Conservation (phyloP, 371 early-diverging fungal species). For the Rhizopus stolonifer region DNA sequence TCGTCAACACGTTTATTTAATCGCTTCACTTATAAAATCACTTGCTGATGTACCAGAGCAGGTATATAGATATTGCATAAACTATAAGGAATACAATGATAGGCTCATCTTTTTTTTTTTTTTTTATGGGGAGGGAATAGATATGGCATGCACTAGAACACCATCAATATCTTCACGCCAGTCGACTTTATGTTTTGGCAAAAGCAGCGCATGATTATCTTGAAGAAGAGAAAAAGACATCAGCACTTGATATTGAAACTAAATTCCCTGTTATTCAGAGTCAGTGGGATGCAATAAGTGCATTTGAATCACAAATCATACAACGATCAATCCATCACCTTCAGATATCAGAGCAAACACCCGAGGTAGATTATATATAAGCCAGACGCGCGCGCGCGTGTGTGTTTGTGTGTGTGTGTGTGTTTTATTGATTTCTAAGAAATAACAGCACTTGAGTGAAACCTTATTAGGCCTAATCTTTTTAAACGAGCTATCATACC, state of each 20-base stretch:
- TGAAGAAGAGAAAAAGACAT: conserved; percentile 39
- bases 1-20: conserved; percentile 58
- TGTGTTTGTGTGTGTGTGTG: no score
- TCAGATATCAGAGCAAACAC: conserved; percentile 37
- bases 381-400: no score
- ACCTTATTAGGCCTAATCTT: conserved; percentile 63
- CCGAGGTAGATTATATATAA: conserved; percentile 42
- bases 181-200: conserved; percentile 70
- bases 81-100: no score
- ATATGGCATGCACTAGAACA: conserved; percentile 80
- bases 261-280: conserved; percentile 81
- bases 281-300: conserved; percentile 85
- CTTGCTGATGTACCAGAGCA: conserved; percentile 86
- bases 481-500: conserved; percentile 50
- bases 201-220: conserved; percentile 64
- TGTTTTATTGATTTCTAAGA: not conserved
- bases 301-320: conserved; percentile 72
- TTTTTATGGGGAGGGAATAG: conserved; percentile 25
- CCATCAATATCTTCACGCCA: conserved; percentile 69
- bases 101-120: no score
- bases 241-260: conserved; percentile 40
- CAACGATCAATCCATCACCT: conserved; percentile 59
- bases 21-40: conserved; percentile 81
- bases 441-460: conserved; percentile 53
- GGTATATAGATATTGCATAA: conserved; percentile 39